These are phyloP conservation scores for Paramecium sexaurelia DNA, from an alignment of 73 alveolate species.

Conservation along the genomic window DNA sequence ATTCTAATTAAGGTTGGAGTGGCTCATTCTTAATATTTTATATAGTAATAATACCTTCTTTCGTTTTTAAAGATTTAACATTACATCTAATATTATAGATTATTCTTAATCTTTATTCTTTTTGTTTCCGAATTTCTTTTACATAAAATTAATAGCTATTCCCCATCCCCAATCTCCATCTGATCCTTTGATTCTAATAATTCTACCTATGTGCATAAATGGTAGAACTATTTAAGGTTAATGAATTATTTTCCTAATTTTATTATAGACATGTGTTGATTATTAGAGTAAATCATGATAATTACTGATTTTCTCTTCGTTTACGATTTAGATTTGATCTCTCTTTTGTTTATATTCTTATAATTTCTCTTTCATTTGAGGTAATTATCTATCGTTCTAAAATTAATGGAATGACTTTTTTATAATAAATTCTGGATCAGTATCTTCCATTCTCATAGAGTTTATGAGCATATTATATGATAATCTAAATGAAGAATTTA, in stretches of 20 bases:
- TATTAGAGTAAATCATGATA: constrained; percentile 72
- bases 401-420: constrained; percentile 95
- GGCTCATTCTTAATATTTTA: constrained; percentile 58
- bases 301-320: constrained; percentile 84
- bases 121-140: constrained; percentile 76
- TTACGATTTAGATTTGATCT: constrained; percentile 73
- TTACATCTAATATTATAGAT: constrained; percentile 70
- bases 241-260: constrained; percentile 79
- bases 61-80: constrained; percentile 67
- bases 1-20: constrained; percentile 64
- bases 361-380: constrained; percentile 83
- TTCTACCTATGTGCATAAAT: constrained; percentile 92
- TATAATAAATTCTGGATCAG: constrained; percentile 96
- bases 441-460: constrained; percentile 95
- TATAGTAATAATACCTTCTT: background rate
- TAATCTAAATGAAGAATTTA: constrained; percentile 96
- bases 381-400: constrained; percentile 92
- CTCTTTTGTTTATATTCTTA: constrained; percentile 72
- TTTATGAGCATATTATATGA: constrained; percentile 97
- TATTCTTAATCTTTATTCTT: constrained; percentile 68
- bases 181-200: constrained; percentile 78
- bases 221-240: constrained; percentile 86
- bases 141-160: constrained; percentile 72
- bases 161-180: constrained; percentile 97
- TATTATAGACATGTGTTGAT: constrained; percentile 67